phyloP scores from a whole-genome alignment of 139 green algal genomes.

The Edaphochlamys debaryana region DNA sequence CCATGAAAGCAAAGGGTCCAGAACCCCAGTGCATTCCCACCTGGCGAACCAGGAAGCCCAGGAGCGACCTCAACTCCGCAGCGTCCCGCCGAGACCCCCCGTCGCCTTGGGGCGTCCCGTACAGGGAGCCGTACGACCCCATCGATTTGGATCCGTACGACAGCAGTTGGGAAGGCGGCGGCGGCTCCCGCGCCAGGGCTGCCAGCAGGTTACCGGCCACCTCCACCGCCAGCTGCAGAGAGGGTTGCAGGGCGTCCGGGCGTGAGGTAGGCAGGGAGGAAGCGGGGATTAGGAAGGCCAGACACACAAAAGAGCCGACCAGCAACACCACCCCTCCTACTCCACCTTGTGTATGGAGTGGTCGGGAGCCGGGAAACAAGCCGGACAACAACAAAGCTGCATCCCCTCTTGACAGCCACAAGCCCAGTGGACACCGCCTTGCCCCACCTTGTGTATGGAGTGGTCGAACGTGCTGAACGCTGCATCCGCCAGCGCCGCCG shows the following conservation, averaged over 20 bases:
- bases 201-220: not conserved
- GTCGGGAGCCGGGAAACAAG: not conserved
- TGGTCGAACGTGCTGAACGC: not conserved
- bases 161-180: not conserved
- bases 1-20: too few relatives aligned
- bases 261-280: not conserved
- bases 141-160: too few relatives aligned
- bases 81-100: too few relatives aligned
- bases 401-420: too few relatives aligned
- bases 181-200: not conserved
- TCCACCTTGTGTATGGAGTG: not conserved
- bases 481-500: conserved; percentile 1
- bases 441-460: not conserved
- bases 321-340: not conserved
- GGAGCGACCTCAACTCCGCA: not conserved
- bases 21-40: not conserved
- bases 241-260: not conserved
- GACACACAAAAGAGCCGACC: not conserved
- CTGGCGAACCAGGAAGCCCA: not conserved
- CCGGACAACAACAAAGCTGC: too few relatives aligned
- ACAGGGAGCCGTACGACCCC: too few relatives aligned
- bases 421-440: too few relatives aligned
- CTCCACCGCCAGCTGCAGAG: conserved; percentile 9
- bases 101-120: too few relatives aligned
- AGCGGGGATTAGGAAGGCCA: not conserved